phyloP scores from a whole-genome alignment of 2,329 filamentous ascomycete genomes.

The Colletotrichum paranaense region DNA sequence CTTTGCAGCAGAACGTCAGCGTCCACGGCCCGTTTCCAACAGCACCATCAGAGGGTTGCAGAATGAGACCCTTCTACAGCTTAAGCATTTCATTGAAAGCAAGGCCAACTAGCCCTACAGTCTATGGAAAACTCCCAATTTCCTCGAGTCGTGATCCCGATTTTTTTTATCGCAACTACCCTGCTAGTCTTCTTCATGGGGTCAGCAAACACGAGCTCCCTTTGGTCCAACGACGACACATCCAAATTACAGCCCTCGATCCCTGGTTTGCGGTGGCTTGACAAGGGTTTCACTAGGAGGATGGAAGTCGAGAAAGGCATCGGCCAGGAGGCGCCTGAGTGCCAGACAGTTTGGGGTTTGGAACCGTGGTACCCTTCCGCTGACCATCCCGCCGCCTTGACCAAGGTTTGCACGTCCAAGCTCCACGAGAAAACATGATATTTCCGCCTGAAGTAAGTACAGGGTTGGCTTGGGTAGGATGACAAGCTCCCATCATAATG shows the following conservation, averaged over 20 bases:
- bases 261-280: slow-evolving; percentile 20
- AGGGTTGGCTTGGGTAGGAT: background rate
- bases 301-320: slow-evolving; percentile 11
- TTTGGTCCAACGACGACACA: background rate
- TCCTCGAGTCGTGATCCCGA: background rate
- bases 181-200: background rate
- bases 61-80: background rate
- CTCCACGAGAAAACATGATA: background rate
- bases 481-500: background rate
- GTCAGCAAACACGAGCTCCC: background rate
- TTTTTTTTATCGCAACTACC: background rate
- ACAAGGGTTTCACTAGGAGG: slow-evolving; percentile 29
- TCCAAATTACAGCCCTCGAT: background rate
- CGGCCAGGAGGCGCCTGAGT: background rate
- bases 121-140: no score
- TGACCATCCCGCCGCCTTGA: slow-evolving; percentile 8
- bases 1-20: background rate
- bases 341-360: background rate
- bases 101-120: background rate
- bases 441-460: background rate
- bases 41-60: background rate
- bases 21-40: background rate
- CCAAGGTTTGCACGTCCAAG: background rate
- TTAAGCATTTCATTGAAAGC: background rate
- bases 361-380: background rate